A percentile compares a stretch with the other conserved stretches of the same genome.
phyloP scores from a whole-genome alignment of 192 early-diverging fungal genomes.

The Glomus cerebriforme region DNA sequence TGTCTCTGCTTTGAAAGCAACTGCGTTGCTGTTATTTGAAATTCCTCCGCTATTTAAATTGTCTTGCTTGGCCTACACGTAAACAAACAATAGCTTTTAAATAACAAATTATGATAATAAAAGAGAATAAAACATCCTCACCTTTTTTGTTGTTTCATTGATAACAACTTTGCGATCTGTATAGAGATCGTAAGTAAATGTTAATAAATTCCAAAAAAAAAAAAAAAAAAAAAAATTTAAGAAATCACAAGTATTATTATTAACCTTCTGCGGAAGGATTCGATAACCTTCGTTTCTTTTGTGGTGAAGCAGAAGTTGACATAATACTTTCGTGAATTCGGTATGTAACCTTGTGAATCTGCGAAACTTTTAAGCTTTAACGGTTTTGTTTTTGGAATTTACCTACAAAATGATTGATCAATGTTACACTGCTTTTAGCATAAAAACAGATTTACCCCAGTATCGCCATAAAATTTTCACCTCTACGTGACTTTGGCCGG shows the following conservation, averaged over 20 bases:
- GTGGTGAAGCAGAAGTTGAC: neutral
- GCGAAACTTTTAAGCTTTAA: no score
- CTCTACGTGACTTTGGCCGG: no score
- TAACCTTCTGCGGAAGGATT: constrained; percentile 4
- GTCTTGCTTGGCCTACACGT: neutral
- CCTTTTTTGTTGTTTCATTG: constrained; percentile 15
- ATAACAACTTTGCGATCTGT: neutral
- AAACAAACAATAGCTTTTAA: neutral
- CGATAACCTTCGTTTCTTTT: constrained; percentile 7
- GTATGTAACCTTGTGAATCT: no score
- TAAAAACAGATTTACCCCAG: no score
- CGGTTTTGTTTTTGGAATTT: no score
- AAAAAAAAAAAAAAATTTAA: neutral
- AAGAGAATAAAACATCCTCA: neutral
- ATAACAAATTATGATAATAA: neutral
- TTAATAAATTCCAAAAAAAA: neutral
- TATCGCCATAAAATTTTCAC: no score
- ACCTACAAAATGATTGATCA: no score
- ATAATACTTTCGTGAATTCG: neutral
- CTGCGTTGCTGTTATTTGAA: neutral
- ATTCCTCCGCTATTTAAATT: neutral
- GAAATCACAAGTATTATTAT: neutral
- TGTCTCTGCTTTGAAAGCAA: neutral
- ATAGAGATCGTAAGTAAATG: neutral
- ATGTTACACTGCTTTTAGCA: no score